phyloP scores from a whole-genome alignment of 1,139 yeast species.

The Yamadazyma triangularis region DNA sequence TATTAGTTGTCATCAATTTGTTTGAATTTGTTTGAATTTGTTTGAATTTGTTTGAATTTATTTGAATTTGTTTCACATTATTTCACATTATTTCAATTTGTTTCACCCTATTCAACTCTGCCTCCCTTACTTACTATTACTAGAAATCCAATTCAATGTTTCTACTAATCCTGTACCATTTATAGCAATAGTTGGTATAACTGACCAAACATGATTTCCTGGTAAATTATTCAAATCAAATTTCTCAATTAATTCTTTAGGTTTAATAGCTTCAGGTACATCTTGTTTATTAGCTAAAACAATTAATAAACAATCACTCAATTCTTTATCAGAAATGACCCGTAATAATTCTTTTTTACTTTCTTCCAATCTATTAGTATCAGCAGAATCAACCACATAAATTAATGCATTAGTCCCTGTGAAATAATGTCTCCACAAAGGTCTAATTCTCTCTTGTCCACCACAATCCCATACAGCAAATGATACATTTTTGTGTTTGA shows the following conservation, averaged over 20 bases:
- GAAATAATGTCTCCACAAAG: constrained; percentile 92
- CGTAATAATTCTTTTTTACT: constrained; percentile 75
- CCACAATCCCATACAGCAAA: constrained; percentile 98
- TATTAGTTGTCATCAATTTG: no score
- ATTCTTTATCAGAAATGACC: constrained; percentile 75
- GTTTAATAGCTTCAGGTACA: constrained; percentile 55
- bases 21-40: no score
- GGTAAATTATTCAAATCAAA: constrained; percentile 52
- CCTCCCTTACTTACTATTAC: constrained; percentile 38
- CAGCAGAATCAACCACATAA: constrained; percentile 84
- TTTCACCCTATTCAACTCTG: no score
- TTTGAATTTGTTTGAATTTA: no score
- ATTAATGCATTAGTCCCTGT: constrained; percentile 93
- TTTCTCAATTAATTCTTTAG: constrained; percentile 59
- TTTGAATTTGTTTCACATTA: no score
- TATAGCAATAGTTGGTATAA: constrained; percentile 70
- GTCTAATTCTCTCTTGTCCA: constrained; percentile 88
- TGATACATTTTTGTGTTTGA: constrained; percentile 78
- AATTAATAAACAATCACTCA: constrained; percentile 70
- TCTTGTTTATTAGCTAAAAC: constrained; percentile 94
- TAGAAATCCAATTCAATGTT: constrained; percentile 71
- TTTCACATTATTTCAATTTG: no score
- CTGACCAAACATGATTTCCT: constrained; percentile 65
- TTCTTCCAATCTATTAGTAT: constrained; percentile 66
- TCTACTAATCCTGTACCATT: constrained; percentile 75